These are phyloP conservation scores for Septoria petroselini DNA, from an alignment of 2,329 filamentous ascomycete genomes.

Conservation along the genomic window DNA sequence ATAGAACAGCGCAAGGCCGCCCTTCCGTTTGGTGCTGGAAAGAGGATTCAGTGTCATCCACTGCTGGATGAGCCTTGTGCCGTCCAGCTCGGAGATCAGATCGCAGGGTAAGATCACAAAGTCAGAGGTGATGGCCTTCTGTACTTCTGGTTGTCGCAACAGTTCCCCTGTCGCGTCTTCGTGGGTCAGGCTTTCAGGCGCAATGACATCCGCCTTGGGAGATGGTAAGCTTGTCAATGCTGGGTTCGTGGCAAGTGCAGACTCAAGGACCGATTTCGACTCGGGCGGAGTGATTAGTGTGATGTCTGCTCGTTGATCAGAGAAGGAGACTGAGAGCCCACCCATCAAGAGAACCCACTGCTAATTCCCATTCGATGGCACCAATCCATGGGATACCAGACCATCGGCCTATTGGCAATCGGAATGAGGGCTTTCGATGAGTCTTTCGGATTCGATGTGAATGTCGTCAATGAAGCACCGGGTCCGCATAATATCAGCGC, in stretches of 20 bases:
- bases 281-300: conserved; percentile 57
- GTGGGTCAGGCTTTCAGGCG: conserved; percentile 71
- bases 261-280: conserved; percentile 63
- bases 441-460: conserved; percentile 75
- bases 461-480: conserved; percentile 76
- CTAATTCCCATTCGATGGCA: conserved; percentile 78
- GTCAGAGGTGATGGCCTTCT: conserved; percentile 73
- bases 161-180: conserved; percentile 89
- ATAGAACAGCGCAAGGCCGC: conserved; percentile 88
- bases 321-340: not conserved
- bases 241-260: conserved; percentile 73
- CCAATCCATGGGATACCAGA: conserved; percentile 85
- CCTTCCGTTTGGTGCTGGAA: conserved; percentile 60
- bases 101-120: conserved; percentile 93
- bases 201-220: conserved; percentile 70
- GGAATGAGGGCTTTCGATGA: conserved; percentile 79
- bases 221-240: conserved; percentile 69
- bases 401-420: conserved; percentile 82
- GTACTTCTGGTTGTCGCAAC: conserved; percentile 77
- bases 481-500: conserved; percentile 80
- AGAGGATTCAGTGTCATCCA: conserved; percentile 73
- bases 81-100: conserved; percentile 83
- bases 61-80: conserved; percentile 76
- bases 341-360: conserved; percentile 44
- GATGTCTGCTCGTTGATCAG: conserved; percentile 40